Evolutionary conservation across 2,329 filamentous ascomycete species (phyloP).

Genomic region (Leptographium radiaticola): DNA sequence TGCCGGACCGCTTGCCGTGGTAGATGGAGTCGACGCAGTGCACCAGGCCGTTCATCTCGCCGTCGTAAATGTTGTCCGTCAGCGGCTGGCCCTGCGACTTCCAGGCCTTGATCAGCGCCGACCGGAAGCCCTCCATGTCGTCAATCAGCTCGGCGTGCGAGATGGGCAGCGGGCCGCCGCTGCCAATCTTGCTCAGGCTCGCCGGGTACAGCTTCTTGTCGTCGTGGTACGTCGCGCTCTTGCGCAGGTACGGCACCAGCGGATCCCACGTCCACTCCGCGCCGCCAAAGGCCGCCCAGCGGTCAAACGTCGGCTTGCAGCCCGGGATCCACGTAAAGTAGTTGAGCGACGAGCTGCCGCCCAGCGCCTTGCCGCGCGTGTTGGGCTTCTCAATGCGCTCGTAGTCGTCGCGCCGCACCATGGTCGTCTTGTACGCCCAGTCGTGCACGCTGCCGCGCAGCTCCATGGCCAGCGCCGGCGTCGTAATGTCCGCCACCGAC

Average conservation of each 20-base stretch:
- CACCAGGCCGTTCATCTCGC: slow-evolving; percentile 38
- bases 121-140: slow-evolving; percentile 37
- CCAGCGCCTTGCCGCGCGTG: slow-evolving; percentile 45
- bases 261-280: slow-evolving; percentile 49
- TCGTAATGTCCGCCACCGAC: slow-evolving; percentile 37
- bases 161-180: slow-evolving; percentile 37
- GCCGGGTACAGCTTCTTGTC: slow-evolving; percentile 30
- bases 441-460: slow-evolving; percentile 43
- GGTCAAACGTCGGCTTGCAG: slow-evolving; percentile 46
- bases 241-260: slow-evolving; percentile 36
- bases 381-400: slow-evolving; percentile 50
- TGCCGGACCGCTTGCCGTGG: slow-evolving; percentile 38
- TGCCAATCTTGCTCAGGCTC: slow-evolving; percentile 36
- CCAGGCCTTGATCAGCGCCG: slow-evolving; percentile 38
- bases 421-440: slow-evolving; percentile 48
- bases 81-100: slow-evolving; percentile 34
- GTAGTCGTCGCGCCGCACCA: slow-evolving; percentile 46
- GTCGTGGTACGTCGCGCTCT: slow-evolving; percentile 45
- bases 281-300: slow-evolving; percentile 59
- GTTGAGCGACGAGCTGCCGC: slow-evolving; percentile 45
- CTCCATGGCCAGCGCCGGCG: slow-evolving; percentile 37
- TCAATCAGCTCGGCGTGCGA: slow-evolving; percentile 39
- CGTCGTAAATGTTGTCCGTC: slow-evolving; percentile 42
- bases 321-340: slow-evolving; percentile 53
- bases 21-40: slow-evolving; percentile 44